Percentiles rank a stretch among this genome's conserved stretches.
Evolutionary conservation across 371 early-diverging fungal genomes (phyloP).

Genomic region (Capillidium rhysosporum): DNA sequence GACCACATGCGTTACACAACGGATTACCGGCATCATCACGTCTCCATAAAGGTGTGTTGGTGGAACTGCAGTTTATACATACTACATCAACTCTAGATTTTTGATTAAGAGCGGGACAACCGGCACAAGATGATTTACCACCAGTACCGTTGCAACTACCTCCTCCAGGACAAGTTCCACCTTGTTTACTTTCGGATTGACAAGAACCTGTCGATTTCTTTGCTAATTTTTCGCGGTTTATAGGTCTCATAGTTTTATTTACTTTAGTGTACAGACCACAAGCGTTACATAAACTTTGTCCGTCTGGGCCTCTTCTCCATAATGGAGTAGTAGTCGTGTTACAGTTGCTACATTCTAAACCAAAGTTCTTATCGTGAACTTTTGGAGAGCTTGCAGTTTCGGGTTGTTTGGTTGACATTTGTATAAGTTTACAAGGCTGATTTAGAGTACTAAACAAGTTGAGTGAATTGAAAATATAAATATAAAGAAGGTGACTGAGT

Average conservation of each 20-base stretch:
- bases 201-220: constrained; percentile 8
- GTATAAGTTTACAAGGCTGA: no score
- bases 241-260: constrained; percentile 44
- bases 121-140: background rate
- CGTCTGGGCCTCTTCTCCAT: constrained; percentile 70
- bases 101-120: background rate
- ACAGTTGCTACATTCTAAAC: constrained; percentile 54
- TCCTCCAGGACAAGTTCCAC: background rate
- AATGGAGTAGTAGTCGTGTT: constrained; percentile 67
- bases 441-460: no score
- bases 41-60: constrained; percentile 75
- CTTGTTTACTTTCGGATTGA: constrained; percentile 4
- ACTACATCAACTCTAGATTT: background rate
- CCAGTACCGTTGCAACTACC: constrained; percentile 2
- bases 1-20: constrained; percentile 79
- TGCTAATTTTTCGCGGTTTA: constrained; percentile 24
- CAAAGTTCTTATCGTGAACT: no score
- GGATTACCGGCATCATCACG: constrained; percentile 54
- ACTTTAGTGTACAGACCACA: constrained; percentile 64
- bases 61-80: constrained; percentile 66
- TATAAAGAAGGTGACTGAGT: no score
- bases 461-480: no score
- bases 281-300: constrained; percentile 52
- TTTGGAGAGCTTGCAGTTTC: no score
- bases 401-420: no score